Evolutionary conservation across 176 grass and related monocot genomes (phyloP).

Genomic region (Raddia distichophylla): DNA sequence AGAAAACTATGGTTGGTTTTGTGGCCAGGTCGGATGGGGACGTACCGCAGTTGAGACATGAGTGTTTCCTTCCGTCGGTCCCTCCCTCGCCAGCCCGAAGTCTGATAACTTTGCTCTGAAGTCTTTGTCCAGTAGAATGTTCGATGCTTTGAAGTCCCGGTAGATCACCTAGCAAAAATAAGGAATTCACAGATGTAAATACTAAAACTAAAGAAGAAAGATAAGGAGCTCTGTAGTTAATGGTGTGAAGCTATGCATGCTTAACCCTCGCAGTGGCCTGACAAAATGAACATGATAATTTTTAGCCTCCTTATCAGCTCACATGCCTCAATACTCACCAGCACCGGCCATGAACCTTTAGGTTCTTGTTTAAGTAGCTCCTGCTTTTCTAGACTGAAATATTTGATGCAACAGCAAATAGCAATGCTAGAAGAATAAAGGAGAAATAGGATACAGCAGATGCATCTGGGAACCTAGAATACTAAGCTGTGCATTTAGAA

Average conservation of each 20-base stretch:
- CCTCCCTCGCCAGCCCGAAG: constrained; percentile 88
- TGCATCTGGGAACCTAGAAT: not conserved
- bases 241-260: not conserved
- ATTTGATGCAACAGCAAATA: constrained; percentile 12
- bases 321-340: not conserved
- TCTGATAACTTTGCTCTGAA: constrained; percentile 85
- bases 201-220: not conserved
- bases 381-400: constrained; percentile 23
- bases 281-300: not conserved
- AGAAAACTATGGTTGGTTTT: not conserved
- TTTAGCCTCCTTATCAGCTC: not conserved
- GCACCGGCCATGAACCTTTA: not conserved
- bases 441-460: constrained; percentile 11
- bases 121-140: constrained; percentile 83
- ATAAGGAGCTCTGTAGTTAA: not conserved
- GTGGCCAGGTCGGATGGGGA: constrained; percentile 2
- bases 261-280: not conserved
- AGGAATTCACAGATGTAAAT: not conserved
- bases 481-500: constrained; percentile 21
- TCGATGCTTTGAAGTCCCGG: constrained; percentile 95
- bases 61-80: constrained; percentile 69
- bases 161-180: constrained; percentile 77
- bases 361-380: not conserved
- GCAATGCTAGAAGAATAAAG: constrained; percentile 17
- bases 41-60: constrained; percentile 93